Conservation (phyloP, 1,284 basidiomycete species). For the Sporisorium exsertum region DNA sequence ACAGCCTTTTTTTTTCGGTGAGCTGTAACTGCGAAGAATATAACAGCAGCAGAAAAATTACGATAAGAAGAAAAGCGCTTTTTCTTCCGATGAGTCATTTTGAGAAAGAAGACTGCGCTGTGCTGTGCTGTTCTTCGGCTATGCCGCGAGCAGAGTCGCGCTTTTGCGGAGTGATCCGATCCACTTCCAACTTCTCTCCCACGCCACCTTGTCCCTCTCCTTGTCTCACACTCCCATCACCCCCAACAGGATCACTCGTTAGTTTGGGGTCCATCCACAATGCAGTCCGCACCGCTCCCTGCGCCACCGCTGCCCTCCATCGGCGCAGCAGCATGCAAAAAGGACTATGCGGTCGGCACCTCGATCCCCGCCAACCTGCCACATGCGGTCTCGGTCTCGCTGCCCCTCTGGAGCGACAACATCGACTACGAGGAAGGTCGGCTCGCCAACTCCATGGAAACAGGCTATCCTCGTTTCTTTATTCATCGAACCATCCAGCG, state of each 20-base stretch:
- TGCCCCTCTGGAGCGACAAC: slow-evolving; percentile 93
- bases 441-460: slow-evolving; percentile 84
- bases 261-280: neutral
- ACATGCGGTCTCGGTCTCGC: slow-evolving; percentile 96
- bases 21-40: neutral
- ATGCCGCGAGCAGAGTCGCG: neutral
- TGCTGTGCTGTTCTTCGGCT: neutral
- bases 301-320: slow-evolving; percentile 15
- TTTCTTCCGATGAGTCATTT: neutral
- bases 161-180: neutral
- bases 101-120: neutral
- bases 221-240: slow-evolving; percentile 4
- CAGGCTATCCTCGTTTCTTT: slow-evolving; percentile 98
- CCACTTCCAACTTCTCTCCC: neutral
- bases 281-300: slow-evolving; percentile 33
- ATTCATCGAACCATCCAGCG: slow-evolving; percentile 88
- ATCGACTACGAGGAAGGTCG: slow-evolving; percentile 93
- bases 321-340: slow-evolving; percentile 25
- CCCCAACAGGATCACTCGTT: neutral
- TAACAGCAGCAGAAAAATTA: neutral
- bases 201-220: neutral
- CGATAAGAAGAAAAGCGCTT: slow-evolving; percentile 3
- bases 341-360: slow-evolving; percentile 49
- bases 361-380: slow-evolving; percentile 69
- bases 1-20: neutral